Evolutionary conservation across 345 rosid species (phyloP).

Genomic region (Eutrema japonicum): DNA sequence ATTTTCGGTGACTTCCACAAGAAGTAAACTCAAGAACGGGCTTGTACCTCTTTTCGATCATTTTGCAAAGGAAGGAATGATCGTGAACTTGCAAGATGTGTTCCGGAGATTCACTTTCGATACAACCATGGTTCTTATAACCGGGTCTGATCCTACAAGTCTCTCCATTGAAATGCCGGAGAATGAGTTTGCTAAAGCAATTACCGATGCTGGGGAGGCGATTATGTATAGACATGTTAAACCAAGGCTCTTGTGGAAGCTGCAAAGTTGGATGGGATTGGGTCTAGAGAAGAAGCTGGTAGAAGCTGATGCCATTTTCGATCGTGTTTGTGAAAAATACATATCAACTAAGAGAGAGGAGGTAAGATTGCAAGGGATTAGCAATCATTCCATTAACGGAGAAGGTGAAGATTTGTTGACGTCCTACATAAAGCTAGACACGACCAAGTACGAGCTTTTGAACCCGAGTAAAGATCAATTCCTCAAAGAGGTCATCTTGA

Average conservation of each 20-base stretch:
- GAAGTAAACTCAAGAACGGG: slow-evolving; percentile 6
- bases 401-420: not conserved
- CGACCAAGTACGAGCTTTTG: slow-evolving; percentile 12
- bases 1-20: slow-evolving; percentile 5
- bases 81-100: slow-evolving; percentile 57
- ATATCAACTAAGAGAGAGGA: slow-evolving; percentile 18
- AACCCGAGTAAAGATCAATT: not conserved
- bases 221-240: slow-evolving; percentile 15
- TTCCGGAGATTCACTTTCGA: slow-evolving; percentile 59
- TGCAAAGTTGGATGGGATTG: slow-evolving; percentile 14
- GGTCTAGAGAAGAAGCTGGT: slow-evolving; percentile 56
- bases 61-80: not conserved
- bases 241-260: slow-evolving; percentile 46
- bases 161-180: slow-evolving; percentile 44
- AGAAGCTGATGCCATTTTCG: slow-evolving; percentile 34
- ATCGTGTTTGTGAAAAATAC: not conserved
- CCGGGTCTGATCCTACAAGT: slow-evolving; percentile 56
- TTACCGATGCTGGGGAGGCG: slow-evolving; percentile 41
- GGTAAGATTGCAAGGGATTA: slow-evolving; percentile 16
- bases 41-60: not conserved
- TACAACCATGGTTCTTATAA: slow-evolving; percentile 52
- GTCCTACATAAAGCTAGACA: slow-evolving; percentile 1
- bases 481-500: not conserved
- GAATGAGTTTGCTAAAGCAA: slow-evolving; percentile 48
- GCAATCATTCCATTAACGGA: slow-evolving; percentile 1